These are phyloP conservation scores for Porpolomopsis calyptriformis DNA, from an alignment of 768 basidiomycete species.

Conservation along the genomic window DNA sequence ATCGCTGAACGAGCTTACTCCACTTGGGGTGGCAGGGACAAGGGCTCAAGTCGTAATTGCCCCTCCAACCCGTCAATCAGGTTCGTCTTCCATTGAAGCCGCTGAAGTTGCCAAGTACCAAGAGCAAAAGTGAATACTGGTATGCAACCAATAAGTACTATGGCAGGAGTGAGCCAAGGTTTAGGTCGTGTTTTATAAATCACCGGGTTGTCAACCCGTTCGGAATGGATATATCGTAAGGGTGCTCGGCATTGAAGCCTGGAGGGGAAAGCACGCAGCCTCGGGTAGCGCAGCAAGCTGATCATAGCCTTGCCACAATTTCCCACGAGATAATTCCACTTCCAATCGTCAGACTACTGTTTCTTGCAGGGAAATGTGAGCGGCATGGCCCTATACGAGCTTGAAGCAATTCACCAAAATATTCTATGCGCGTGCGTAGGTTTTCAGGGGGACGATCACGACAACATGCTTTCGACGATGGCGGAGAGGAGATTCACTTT, in stretches of 20 bases:
- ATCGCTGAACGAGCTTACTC: conserved; percentile 48
- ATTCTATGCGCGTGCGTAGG: conserved; percentile 18
- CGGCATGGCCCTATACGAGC: neutral
- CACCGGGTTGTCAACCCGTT: conserved; percentile 27
- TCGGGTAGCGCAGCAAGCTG: neutral
- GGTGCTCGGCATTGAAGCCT: neutral
- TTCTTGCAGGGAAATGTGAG: conserved; percentile 5
- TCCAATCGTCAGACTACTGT: neutral
- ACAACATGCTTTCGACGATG: conserved; percentile 49
- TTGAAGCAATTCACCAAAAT: neutral
- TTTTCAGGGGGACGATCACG: conserved; percentile 28
- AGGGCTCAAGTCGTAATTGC: conserved; percentile 71
- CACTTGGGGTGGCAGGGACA: conserved; percentile 71
- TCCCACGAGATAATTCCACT: conserved; percentile 5
- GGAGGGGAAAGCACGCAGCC: neutral
- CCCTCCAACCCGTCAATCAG: conserved; percentile 91
- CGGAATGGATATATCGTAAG: conserved; percentile 5
- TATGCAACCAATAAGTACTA: conserved; percentile 70
- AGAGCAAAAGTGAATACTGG: conserved; percentile 85
- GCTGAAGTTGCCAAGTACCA: conserved; percentile 88
- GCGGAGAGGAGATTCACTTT: conserved; percentile 74
- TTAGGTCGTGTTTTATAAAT: conserved; percentile 49
- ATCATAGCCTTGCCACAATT: conserved; percentile 4
- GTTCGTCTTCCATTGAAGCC: conserved; percentile 89
- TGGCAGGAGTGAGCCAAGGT: conserved; percentile 56